phyloP scores from a whole-genome alignment of 140 eudicot species.

The Bidens hawaiensis region DNA sequence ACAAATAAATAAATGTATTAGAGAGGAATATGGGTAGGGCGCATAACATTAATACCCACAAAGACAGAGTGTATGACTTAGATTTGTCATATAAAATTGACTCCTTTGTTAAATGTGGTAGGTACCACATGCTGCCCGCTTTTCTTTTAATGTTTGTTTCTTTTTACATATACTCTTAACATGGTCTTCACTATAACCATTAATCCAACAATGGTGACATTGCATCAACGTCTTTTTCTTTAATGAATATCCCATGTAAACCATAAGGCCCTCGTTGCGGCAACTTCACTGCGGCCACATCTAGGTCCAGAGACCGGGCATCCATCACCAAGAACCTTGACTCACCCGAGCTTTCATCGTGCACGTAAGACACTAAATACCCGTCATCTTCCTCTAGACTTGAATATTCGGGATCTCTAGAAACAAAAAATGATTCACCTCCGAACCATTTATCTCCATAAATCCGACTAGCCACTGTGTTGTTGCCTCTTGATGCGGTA shows the following conservation, averaged over 20 bases:
- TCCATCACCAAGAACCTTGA: constrained; percentile 27
- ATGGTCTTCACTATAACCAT: too few species aligned
- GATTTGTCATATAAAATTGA: too few species aligned
- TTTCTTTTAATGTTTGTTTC: too few species aligned
- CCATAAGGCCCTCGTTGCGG: constrained; percentile 28
- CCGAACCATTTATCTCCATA: constrained; percentile 13
- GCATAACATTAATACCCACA: too few species aligned
- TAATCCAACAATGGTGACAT: too few species aligned
- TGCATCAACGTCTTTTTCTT: constrained; percentile 3
- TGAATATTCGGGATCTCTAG: neutral
- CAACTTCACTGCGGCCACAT: constrained; percentile 4
- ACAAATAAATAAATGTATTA: too few species aligned
- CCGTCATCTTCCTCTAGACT: constrained; percentile 17
- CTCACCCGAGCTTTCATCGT: constrained; percentile 8
- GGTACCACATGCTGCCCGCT: too few species aligned
- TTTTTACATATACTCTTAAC: too few species aligned
- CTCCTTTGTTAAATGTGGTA: too few species aligned
- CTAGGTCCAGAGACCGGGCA: constrained; percentile 16
- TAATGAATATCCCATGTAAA: constrained; percentile 20
- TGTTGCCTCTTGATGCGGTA: neutral
- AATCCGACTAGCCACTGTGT: constrained; percentile 16
- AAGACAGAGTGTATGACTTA: too few species aligned
- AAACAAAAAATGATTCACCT: constrained; percentile 21
- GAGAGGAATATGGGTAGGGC: too few species aligned
- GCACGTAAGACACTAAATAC: constrained; percentile 16